Evolutionary conservation across 2,329 filamentous ascomycete species (phyloP).

Genomic region (Verticillium dahliae): DNA sequence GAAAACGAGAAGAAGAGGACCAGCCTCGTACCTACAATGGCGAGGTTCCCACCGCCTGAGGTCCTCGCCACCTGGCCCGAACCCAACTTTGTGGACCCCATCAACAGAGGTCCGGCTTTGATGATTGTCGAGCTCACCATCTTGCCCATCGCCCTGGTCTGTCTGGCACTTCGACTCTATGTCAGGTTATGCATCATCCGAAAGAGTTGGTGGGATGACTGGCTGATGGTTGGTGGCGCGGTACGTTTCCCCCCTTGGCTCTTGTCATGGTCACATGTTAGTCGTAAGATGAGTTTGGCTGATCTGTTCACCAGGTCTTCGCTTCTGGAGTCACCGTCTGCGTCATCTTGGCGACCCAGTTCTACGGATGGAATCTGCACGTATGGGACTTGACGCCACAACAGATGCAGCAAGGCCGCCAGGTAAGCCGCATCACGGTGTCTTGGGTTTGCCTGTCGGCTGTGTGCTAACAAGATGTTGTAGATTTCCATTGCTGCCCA

Average conservation of each 20-base stretch:
- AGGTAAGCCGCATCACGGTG: conserved; percentile 1
- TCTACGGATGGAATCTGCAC: conserved; percentile 30
- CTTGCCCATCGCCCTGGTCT: conserved; percentile 24
- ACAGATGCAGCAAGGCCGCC: conserved; percentile 19
- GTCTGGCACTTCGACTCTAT: conserved; percentile 28
- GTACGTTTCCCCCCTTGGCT: conserved; percentile 16
- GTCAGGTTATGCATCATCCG: conserved; percentile 26
- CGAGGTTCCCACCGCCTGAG: conserved; percentile 28
- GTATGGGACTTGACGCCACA: conserved; percentile 25
- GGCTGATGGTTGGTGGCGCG: conserved; percentile 31
- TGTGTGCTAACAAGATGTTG: conserved; percentile 2
- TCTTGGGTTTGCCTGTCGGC: neutral
- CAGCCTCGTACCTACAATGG: conserved; percentile 6
- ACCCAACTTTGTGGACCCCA: conserved; percentile 29
- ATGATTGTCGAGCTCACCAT: conserved; percentile 28
- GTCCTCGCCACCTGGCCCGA: conserved; percentile 28
- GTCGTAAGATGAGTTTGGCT: neutral
- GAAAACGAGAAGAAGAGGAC: neutral
- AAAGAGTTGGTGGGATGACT: conserved; percentile 29
- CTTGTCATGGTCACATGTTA: neutral
- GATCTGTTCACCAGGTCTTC: conserved; percentile 18
- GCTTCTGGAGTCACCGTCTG: conserved; percentile 24
- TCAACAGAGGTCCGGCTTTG: conserved; percentile 26
- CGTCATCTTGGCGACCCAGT: conserved; percentile 25
- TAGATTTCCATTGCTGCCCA: conserved; percentile 32